phyloP scores from a whole-genome alignment of 1,284 basidiomycete species.

The Ganoderma sinense region DNA sequence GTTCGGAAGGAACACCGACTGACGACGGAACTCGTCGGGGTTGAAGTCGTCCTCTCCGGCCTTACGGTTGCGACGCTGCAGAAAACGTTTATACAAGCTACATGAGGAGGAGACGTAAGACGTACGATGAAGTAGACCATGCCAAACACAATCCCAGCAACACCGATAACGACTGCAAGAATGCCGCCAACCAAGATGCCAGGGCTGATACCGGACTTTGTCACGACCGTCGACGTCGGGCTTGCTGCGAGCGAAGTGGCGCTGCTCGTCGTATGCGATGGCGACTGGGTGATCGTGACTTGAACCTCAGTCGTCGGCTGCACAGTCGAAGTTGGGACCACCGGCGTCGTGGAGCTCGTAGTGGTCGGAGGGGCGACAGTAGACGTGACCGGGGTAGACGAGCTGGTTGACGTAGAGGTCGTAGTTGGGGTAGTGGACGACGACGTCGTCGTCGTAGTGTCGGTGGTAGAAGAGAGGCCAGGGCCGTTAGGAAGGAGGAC shows the following conservation, averaged over 20 bases:
- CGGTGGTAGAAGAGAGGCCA: neutral
- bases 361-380: constrained; percentile 14
- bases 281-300: constrained; percentile 12
- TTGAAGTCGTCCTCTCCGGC: constrained; percentile 56
- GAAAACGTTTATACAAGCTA: neutral
- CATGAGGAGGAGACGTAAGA: neutral
- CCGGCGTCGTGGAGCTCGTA: constrained; percentile 3
- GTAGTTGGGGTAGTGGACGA: constrained; percentile 13
- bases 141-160: constrained; percentile 55
- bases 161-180: constrained; percentile 55
- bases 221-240: constrained; percentile 4
- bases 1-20: constrained; percentile 63
- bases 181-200: constrained; percentile 59
- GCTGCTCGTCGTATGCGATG: neutral
- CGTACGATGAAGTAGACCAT: constrained; percentile 64
- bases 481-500: neutral
- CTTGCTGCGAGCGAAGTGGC: constrained; percentile 11
- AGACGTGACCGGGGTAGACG: constrained; percentile 4
- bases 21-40: constrained; percentile 59
- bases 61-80: constrained; percentile 51
- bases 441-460: neutral
- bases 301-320: constrained; percentile 14
- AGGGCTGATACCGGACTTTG: constrained; percentile 18
- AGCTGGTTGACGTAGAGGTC: constrained; percentile 11
- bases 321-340: neutral